A percentile compares a stretch with the other conserved stretches of the same genome.
Evolutionary conservation across 306 rosid species (phyloP).

Genomic region (Vicia villosa): DNA sequence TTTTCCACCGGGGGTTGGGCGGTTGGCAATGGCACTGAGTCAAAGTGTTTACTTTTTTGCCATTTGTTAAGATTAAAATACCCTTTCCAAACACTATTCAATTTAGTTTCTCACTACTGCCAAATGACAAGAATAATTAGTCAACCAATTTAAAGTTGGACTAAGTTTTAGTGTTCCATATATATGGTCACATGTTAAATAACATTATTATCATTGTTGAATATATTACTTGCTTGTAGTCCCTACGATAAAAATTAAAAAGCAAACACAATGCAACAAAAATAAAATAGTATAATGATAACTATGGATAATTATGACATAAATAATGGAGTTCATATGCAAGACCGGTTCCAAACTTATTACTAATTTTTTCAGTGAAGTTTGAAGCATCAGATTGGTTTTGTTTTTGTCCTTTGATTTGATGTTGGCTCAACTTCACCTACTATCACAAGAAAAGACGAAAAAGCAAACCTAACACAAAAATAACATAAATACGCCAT

Average conservation of each 20-base stretch:
- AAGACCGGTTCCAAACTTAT: neutral
- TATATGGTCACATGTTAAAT: too few species aligned
- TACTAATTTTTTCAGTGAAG: neutral
- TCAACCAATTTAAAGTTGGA: neutral
- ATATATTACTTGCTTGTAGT: neutral
- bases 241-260: neutral
- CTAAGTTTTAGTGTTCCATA: too few species aligned
- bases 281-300: too few species aligned
- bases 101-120: neutral
- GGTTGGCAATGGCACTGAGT: neutral
- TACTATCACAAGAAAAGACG: neutral
- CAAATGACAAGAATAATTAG: neutral
- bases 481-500: neutral
- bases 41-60: neutral
- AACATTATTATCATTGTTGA: too few species aligned
- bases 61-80: neutral
- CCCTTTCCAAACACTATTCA: neutral
- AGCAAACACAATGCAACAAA: too few species aligned
- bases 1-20: neutral
- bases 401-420: neutral
- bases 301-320: too few species aligned
- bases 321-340: neutral
- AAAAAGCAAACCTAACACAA: neutral
- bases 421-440: neutral
- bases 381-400: neutral